Base-by-base conservation (phyloP, 257 asterid species). In the Nyctanthes arbortristis region DNA sequence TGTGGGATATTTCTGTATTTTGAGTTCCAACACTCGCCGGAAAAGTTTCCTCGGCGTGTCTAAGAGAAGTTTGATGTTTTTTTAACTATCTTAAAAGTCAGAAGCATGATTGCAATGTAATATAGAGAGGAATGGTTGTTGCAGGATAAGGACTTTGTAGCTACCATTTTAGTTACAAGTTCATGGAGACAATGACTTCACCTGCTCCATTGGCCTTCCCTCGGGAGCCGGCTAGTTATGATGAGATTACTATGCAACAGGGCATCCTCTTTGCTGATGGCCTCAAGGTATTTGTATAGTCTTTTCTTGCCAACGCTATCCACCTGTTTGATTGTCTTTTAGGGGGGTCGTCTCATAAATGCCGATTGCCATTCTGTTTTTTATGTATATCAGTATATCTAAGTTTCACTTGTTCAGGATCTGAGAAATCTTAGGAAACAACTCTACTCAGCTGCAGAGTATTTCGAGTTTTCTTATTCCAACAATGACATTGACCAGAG, bases 361-460 rank as follows among this genome's bases (percentile, higher is more conserved):
- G 14, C 20, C 1, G 1, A 9, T 12, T 47, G 35, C 34, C 43
- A 32, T 4, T 60, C 14, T 31, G 28, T 60, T 29, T n/a, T 16
- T 11, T 2, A 30, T 66, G 25, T 39, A 39, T 39, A 4, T 39
- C 49, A 39, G 5, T 49, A 0, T 29, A 20, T 14, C 3, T 7
- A 9, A 37, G 16, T n/a, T 63, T 36, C 0, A 32, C n/a, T 60
- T 76, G 47, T 71, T 52, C 74, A 94, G 99, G 98, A 94, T 80
- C 83, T 94, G 88, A 91, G 80, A 89, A 89, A 89, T 78, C 87
- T 94, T 67, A 85, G 98, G 79, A 85, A 84, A 68, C 97, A 94
- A 62, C 84, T 94, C 56, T 94, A 94, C 84, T 84, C 97, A 3
- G 99, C 99, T 73, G 99, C 99, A 33, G 99, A 94, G 28, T 94